Percentiles rank a stretch among this genome's conserved stretches.
These are phyloP conservation scores for Fraxinus paxiana DNA, from an alignment of 305 asterid species.

Conservation along the genomic window DNA sequence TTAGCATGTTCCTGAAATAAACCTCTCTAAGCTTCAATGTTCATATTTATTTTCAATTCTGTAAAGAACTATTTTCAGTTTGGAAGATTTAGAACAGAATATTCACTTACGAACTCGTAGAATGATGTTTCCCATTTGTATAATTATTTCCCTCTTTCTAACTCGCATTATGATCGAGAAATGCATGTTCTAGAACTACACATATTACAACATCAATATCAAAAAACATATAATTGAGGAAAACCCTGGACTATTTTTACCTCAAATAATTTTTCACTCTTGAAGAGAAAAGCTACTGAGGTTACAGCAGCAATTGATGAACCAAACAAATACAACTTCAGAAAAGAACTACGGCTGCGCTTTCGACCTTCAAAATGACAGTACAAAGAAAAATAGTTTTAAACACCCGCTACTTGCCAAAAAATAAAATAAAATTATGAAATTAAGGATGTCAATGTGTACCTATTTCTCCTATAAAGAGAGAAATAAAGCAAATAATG, in stretches of 20 bases:
- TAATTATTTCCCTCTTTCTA: neutral
- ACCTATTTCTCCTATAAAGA: slow-evolving; percentile 68
- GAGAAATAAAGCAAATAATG: slow-evolving; percentile 41
- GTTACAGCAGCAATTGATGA: slow-evolving; percentile 47
- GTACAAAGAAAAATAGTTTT: neutral
- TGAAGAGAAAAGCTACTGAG: slow-evolving; percentile 36
- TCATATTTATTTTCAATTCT: neutral
- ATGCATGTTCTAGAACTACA: neutral
- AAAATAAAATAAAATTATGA: neutral
- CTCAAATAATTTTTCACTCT: slow-evolving; percentile 36
- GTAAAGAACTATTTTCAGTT: neutral
- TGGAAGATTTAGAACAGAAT: neutral
- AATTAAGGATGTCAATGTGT: slow-evolving; percentile 1
- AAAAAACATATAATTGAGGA: neutral
- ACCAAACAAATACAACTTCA: slow-evolving; percentile 58
- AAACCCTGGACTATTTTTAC: slow-evolving; percentile 26
- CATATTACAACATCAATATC: neutral
- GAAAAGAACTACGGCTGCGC: slow-evolving; percentile 42
- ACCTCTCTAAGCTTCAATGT: neutral
- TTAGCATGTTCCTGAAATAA: neutral
- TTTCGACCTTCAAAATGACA: slow-evolving; percentile 56
- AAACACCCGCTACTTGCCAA: neutral
- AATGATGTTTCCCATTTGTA: neutral
- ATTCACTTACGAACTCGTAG: neutral
- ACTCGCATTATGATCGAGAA: neutral